Evolutionary conservation across 2,329 filamentous ascomycete genomes (phyloP).

Genomic region (Lachnellula arida): DNA sequence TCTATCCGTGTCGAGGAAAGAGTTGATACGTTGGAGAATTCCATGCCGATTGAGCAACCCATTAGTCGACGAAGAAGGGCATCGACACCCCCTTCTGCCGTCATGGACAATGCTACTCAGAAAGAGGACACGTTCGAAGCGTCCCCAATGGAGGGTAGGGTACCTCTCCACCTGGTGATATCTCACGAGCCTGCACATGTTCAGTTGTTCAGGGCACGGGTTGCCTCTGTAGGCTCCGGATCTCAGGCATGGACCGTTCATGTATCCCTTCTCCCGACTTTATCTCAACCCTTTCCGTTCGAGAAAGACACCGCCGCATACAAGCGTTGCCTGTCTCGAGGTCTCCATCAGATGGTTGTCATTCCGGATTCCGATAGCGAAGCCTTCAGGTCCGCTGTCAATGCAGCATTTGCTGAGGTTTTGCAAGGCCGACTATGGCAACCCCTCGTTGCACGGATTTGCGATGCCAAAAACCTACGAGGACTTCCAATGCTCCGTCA

Average conservation of each 20-base stretch:
- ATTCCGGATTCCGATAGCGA: conserved; percentile 45
- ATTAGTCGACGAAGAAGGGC: conserved; percentile 24
- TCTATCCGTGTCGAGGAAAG: conserved; percentile 32
- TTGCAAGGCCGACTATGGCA: conserved; percentile 50
- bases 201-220: conserved; percentile 19
- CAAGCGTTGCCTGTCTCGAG: conserved; percentile 55
- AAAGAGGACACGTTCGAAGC: conserved; percentile 6
- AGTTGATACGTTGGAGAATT: conserved; percentile 25
- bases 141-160: conserved; percentile 3
- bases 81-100: conserved; percentile 25
- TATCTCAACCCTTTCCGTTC: conserved; percentile 53
- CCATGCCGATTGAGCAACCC: conserved; percentile 3
- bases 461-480: conserved; percentile 49
- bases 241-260: conserved; percentile 53
- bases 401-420: conserved; percentile 45
- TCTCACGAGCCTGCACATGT: conserved; percentile 17
- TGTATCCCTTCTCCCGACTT: conserved; percentile 52
- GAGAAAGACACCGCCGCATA: conserved; percentile 58
- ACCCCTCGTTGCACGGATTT: conserved; percentile 54
- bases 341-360: conserved; percentile 53
- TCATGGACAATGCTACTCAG: conserved; percentile 4
- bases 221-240: conserved; percentile 23
- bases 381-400: conserved; percentile 47
- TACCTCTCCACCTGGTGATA: conserved; percentile 7
- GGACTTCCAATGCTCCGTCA: conserved; percentile 57